phyloP scores from a whole-genome alignment of 495 filamentous ascomycete species.

The Eremomyces bilateralis region DNA sequence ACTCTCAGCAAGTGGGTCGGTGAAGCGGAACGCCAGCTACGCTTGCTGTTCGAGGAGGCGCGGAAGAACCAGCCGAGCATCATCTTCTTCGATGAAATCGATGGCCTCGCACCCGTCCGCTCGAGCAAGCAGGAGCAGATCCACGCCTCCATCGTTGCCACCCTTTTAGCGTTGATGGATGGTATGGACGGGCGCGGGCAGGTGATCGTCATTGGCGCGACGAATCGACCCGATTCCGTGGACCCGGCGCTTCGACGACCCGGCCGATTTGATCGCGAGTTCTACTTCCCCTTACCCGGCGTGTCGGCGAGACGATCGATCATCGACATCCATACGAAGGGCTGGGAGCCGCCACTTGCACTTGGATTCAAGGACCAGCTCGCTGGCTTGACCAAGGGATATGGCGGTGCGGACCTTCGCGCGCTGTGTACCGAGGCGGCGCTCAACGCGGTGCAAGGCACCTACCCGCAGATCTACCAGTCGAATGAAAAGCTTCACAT shows the following conservation, averaged over 20 bases:
- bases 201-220: slow-evolving; percentile 94
- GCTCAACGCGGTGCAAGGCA: slow-evolving; percentile 87
- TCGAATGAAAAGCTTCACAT: slow-evolving; percentile 80
- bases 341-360: slow-evolving; percentile 64
- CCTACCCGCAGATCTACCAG: slow-evolving; percentile 87
- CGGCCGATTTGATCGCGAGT: slow-evolving; percentile 89
- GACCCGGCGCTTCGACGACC: slow-evolving; percentile 87
- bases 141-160: slow-evolving; percentile 93
- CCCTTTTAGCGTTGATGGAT: slow-evolving; percentile 88
- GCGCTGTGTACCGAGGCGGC: slow-evolving; percentile 95
- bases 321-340: slow-evolving; percentile 85
- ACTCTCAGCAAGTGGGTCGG: slow-evolving; percentile 97
- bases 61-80: slow-evolving; percentile 89
- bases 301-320: slow-evolving; percentile 57
- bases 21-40: slow-evolving; percentile 85
- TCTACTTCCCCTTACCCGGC: slow-evolving; percentile 87
- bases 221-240: slow-evolving; percentile 91
- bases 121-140: slow-evolving; percentile 98
- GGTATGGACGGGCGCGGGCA: slow-evolving; percentile 97
- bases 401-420: slow-evolving; percentile 83
- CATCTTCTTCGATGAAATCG: slow-evolving; percentile 99
- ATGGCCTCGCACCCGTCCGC: slow-evolving; percentile 80
- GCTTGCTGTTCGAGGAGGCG: slow-evolving; percentile 87
- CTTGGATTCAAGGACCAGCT: slow-evolving; percentile 60
- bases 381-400: slow-evolving; percentile 78